Evolutionary conservation across 345 rosid genomes (phyloP).

Genomic region (Tarenaya hassleriana): DNA sequence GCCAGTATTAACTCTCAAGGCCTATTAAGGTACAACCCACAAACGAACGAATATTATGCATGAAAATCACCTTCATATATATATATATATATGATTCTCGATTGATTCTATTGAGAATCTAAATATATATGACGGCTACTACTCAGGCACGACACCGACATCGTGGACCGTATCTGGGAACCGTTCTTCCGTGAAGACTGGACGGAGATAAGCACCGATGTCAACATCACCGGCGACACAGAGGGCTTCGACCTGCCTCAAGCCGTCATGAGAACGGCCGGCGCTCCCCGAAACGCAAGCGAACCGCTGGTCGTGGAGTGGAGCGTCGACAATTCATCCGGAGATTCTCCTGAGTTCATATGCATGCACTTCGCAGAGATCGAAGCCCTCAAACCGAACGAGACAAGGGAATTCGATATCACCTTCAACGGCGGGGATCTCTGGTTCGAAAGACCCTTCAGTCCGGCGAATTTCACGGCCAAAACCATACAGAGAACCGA

Average conservation of each 20-base stretch:
- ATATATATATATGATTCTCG: background rate
- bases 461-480: slow-evolving; percentile 18
- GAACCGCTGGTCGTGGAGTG: background rate
- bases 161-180: background rate
- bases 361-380: slow-evolving; percentile 37
- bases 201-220: background rate
- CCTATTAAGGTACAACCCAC: background rate
- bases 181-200: background rate
- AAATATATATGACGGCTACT: background rate
- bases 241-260: background rate
- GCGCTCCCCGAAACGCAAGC: background rate
- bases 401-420: slow-evolving; percentile 31
- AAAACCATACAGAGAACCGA: slow-evolving; percentile 6
- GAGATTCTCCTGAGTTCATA: background rate
- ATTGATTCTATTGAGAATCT: background rate
- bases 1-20: background rate
- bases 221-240: background rate
- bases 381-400: slow-evolving; percentile 25
- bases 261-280: background rate
- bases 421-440: slow-evolving; percentile 24
- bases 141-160: background rate
- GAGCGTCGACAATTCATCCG: background rate
- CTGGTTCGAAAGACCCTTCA: slow-evolving; percentile 27
- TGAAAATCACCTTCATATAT: background rate
- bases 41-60: background rate